Base-by-base conservation (phyloP, 2,329 filamentous ascomycete species). In the Incumbomyces lentus region DNA sequence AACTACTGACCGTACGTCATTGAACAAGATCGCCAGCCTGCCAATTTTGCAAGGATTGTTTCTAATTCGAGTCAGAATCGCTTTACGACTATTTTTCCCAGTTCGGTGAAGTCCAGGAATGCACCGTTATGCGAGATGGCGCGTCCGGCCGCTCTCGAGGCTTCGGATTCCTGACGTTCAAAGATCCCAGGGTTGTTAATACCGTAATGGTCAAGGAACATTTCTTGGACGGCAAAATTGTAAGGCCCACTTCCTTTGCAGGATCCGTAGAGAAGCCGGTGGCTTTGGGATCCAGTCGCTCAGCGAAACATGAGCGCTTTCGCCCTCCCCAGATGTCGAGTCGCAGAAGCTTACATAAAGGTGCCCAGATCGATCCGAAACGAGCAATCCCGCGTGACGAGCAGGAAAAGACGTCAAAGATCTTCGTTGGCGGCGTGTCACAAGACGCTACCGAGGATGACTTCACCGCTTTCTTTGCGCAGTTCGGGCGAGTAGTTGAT, bases 161-260 rank as follows among this genome's bases (percentile, higher is more conserved):
- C 18, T 98, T 98, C 59, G 92, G 92, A 26, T 98, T 98, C 68
- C 74, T 98, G 52, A 98, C 92, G 0, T 98, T 98, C 74, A 93
- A 86, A 63, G 92, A 98, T 61, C 84, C 92, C 40, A 95, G 95
- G 70, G 95, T 87, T 3, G 92, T 98, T 55, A 98, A 98, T 64
- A 94, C 88, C 56, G 92, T 98, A 54, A 98, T 98, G 92, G 92
- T 98, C 52, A 98, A 98, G 69, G 92, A 98, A 64, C 92, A 98
- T 65, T 94, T 90, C 58, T 76, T 98, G 17, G 92, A 98, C 63
- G 92, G 92, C 52, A 98, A 98, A 68, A 95, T 98, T 65, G 92
- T 96, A 76, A 72, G 86, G 49, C 36, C 38, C 47, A 49, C 49
- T 44, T 45, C 46, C 46, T 49, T 41, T 49, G 47, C 42, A 70